Conservation (phyloP, 805 yeast genomes). For the Blastobotrys chiropterorum region DNA sequence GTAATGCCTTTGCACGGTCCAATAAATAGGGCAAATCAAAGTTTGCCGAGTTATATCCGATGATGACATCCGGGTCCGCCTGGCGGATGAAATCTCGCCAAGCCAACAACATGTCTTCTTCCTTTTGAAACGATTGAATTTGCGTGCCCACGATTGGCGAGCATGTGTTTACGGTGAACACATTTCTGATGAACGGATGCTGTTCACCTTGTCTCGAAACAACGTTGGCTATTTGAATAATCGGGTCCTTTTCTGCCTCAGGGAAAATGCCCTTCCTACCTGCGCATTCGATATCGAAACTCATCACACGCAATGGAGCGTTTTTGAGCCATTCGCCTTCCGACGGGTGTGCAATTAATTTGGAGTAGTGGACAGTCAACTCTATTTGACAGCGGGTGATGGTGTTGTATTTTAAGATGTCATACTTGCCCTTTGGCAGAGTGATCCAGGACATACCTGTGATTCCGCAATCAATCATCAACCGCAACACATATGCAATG, state of each 20-base stretch:
- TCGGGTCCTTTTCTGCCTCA: slow-evolving; percentile 87
- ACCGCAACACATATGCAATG: slow-evolving; percentile 73
- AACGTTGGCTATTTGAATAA: slow-evolving; percentile 95
- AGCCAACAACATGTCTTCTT: slow-evolving; percentile 70
- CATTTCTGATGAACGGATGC: slow-evolving; percentile 86
- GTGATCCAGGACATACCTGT: slow-evolving; percentile 97
- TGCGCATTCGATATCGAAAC: slow-evolving; percentile 98
- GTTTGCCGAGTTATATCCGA: slow-evolving; percentile 92
- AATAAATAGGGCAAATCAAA: slow-evolving; percentile 91
- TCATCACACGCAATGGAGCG: slow-evolving; percentile 88
- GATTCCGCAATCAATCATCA: slow-evolving; percentile 88
- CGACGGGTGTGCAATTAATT: slow-evolving; percentile 71
- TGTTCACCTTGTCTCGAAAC: slow-evolving; percentile 75
- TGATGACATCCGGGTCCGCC: slow-evolving; percentile 92
- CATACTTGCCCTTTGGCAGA: slow-evolving; percentile 68
- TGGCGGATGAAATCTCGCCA: slow-evolving; percentile 85
- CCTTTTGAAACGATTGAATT: slow-evolving; percentile 67
- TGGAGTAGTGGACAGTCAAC: slow-evolving; percentile 58
- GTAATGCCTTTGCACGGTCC: slow-evolving; percentile 76
- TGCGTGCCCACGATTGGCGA: slow-evolving; percentile 92
- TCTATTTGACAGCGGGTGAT: slow-evolving; percentile 85
- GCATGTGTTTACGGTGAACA: slow-evolving; percentile 88
- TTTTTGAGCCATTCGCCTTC: slow-evolving; percentile 91
- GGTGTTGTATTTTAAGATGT: slow-evolving; percentile 31
- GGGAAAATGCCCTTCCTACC: slow-evolving; percentile 97